Conservation (phyloP, 169 alveolate species). For the Plasmodium chabaudi region DNA sequence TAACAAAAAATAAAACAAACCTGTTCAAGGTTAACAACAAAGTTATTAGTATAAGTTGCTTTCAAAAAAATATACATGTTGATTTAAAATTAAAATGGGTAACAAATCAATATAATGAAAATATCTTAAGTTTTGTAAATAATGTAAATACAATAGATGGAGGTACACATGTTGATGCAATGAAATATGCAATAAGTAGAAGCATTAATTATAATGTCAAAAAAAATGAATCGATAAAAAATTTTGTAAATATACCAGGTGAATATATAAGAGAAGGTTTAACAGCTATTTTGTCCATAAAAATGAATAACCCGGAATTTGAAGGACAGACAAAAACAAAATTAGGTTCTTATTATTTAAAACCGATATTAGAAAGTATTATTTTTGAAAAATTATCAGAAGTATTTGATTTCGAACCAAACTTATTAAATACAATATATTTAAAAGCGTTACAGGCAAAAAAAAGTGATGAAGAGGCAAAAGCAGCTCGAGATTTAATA, state of each 20-base stretch:
- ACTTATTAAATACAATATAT: constrained; percentile 80
- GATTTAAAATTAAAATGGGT: constrained; percentile 80
- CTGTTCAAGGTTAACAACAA: constrained; percentile 57
- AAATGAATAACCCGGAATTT: constrained; percentile 86
- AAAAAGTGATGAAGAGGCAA: constrained; percentile 87
- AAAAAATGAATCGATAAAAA: constrained; percentile 28
- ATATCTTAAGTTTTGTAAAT: constrained; percentile 84
- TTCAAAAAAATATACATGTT: constrained; percentile 49
- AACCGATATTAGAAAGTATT: constrained; percentile 81
- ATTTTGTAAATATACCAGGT: constrained; percentile 83
- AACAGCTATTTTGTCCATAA: constrained; percentile 86
- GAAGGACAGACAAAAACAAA: constrained; percentile 91
- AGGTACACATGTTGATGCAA: constrained; percentile 90
- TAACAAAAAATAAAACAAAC: constrained; percentile 54
- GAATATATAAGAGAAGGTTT: constrained; percentile 86
- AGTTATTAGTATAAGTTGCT: constrained; percentile 59
- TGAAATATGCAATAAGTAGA: constrained; percentile 83
- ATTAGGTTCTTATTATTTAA: constrained; percentile 83
- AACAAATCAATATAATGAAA: constrained; percentile 78
- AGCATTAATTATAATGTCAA: constrained; percentile 46
- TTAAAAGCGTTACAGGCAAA: constrained; percentile 85
- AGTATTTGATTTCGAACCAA: constrained; percentile 83
- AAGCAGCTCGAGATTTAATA: constrained; percentile 85
- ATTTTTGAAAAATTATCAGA: constrained; percentile 81
- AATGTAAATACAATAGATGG: constrained; percentile 86